Percentiles rank a stretch among this genome's conserved stretches.
These are phyloP conservation scores for Wallacemonas sp. DNA, from an alignment of 208 protist genomes.

Conservation along the genomic window DNA sequence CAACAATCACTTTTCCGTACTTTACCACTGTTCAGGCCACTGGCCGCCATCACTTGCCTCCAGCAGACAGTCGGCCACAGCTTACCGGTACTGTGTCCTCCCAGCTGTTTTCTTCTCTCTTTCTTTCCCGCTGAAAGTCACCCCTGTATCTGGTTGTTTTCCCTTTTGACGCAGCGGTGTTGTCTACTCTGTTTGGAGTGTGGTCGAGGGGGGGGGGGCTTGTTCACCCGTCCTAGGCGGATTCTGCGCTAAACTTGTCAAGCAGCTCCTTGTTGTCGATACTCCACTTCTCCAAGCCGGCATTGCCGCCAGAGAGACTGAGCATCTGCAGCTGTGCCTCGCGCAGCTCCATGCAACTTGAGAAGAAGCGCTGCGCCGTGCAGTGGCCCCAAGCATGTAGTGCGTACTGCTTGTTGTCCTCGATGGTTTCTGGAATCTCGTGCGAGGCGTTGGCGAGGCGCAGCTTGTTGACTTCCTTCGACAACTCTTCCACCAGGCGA, in stretches of 20 bases:
- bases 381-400: slow-evolving; percentile 64
- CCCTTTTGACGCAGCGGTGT: too few species aligned
- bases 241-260: slow-evolving; percentile 29
- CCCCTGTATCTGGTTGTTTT: too few species aligned
- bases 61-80: too few species aligned
- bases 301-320: slow-evolving; percentile 29
- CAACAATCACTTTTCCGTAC: too few species aligned
- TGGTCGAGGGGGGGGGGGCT: too few species aligned
- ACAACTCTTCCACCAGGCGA: slow-evolving; percentile 35
- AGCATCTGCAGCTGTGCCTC: slow-evolving; percentile 52
- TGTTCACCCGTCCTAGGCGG: too few species aligned
- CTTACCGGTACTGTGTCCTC: too few species aligned
- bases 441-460: slow-evolving; percentile 14
- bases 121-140: not conserved
- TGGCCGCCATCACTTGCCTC: too few species aligned
- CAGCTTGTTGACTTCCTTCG: slow-evolving; percentile 45
- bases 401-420: slow-evolving; percentile 55
- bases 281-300: slow-evolving; percentile 46
- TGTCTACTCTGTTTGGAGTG: too few species aligned
- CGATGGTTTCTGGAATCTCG: slow-evolving; percentile 38
- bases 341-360: slow-evolving; percentile 65
- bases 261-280: slow-evolving; percentile 26
- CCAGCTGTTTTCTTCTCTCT: slow-evolving; percentile 14
- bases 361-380: slow-evolving; percentile 70
- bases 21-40: too few species aligned